Evolutionary conservation across 179 eudicot genomes (phyloP), one percentile per base, ranked within the genome.

Genomic region (Silene coronaria): DNA sequence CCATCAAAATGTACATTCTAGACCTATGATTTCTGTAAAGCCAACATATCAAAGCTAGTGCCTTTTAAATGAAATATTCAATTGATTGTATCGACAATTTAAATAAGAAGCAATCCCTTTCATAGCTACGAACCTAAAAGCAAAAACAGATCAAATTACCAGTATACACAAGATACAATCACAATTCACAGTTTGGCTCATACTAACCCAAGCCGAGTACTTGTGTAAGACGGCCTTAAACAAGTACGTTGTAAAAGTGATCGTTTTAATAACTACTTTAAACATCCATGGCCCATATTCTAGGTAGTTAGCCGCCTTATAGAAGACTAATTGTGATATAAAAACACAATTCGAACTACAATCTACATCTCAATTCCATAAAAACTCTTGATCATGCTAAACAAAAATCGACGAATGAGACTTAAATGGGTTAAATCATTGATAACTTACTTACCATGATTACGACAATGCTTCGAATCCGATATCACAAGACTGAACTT

Each of bases 401-500:
- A 0, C 69, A n/a, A 60, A 27, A 23, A 59, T 55, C 4, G 23
- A 58, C 23, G n/a, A 55, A 10, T 8, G 45, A 22, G 46, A 16
- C 21, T 34, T 24, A 74, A 13, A n/a, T n/a, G 46, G 10, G 14
- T 34, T 24, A 74, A 42, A 74, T 32, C 24, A 36, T 22, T 10
- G 19, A 48, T 19, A 70, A 42, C 28, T 38, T 27, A 76, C 79
- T 71, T 30, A 80, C 83, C 83, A 80, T 80, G 16, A 30, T 76
- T 72, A 14, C 75, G 3, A 19, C 22, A 17, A 69, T 1, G 28
- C 32, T 70, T 30, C 24, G 61, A 32, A 61, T 26, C 5, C 67
- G 6, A 36, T 30, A 38, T 28, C 48, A 12, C 42, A 10, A 38
- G n/a, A 8, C 27, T 62, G n/a, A 48, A 51, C 34, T 46, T 36